Evolutionary conservation across 1,284 basidiomycete genomes (phyloP).

Genomic region (Athelia sp.): DNA sequence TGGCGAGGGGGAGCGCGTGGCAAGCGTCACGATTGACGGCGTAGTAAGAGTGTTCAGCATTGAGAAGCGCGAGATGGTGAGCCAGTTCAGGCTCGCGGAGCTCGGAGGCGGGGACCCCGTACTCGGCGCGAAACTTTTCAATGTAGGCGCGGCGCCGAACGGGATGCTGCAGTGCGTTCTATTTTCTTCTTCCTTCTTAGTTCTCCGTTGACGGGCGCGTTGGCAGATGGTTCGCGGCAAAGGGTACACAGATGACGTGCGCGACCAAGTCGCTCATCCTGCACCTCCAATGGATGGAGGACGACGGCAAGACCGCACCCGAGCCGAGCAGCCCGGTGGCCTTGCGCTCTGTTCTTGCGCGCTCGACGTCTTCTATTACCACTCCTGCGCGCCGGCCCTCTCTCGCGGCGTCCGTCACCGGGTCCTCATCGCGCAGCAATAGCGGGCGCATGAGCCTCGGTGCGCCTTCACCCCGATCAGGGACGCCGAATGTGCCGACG

Average conservation of each 20-base stretch:
- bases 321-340: slow-evolving; percentile 14
- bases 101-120: slow-evolving; percentile 67
- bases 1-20: slow-evolving; percentile 73
- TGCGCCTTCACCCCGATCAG: slow-evolving; percentile 34
- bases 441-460: slow-evolving; percentile 22
- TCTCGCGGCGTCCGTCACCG: slow-evolving; percentile 27
- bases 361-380: slow-evolving; percentile 43
- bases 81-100: slow-evolving; percentile 83
- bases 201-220: slow-evolving; percentile 1
- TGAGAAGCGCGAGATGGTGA: slow-evolving; percentile 81
- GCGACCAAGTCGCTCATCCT: slow-evolving; percentile 86
- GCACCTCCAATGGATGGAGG: slow-evolving; percentile 85
- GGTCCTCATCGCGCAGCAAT: slow-evolving; percentile 14
- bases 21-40: slow-evolving; percentile 89
- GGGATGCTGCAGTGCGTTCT: slow-evolving; percentile 78
- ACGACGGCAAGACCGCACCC: slow-evolving; percentile 31
- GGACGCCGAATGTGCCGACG: slow-evolving; percentile 37
- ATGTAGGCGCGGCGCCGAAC: slow-evolving; percentile 73
- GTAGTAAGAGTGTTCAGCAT: slow-evolving; percentile 90
- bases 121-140: slow-evolving; percentile 59
- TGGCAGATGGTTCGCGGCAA: slow-evolving; percentile 83
- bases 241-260: slow-evolving; percentile 90
- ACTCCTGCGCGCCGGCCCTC: slow-evolving; percentile 43
- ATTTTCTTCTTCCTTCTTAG: neutral
- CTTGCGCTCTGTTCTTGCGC: slow-evolving; percentile 37